Evolutionary conservation across 2,329 filamentous ascomycete genomes (phyloP), one percentile per base, ranked within the genome.

Genomic region (Pleoardoris graminearum): DNA sequence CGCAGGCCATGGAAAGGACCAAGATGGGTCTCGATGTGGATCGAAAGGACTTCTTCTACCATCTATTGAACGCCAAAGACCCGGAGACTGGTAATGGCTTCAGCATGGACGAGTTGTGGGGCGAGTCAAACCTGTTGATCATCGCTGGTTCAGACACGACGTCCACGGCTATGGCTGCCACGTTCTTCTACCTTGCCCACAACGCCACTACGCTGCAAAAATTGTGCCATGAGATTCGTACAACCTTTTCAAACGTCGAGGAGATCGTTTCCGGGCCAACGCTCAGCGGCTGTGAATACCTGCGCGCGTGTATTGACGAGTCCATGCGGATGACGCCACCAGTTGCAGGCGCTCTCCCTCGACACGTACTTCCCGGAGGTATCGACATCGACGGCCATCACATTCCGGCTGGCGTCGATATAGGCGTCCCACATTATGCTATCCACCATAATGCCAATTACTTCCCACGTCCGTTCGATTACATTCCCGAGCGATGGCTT

Each of bases 61-160:
- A 81, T 68, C 70, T 79, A 4, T 65, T 78, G 39, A 71, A 78
- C 50, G 75, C 78, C 46, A 75, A 76, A 61, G 74, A 82, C 60
- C 73, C 76, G 1, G 70, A 79, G 55, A 77, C 77, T 14, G 72
- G 76, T 53, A 62, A 74, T 27, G 70, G 76, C 45, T 74, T 78
- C 67, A 69, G 69, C 57, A 68, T 73, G 65, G 68, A 74, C 46
- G 79, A 81, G 59, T 59, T 81, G 19, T 79, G 76, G 72, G 76
- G 74, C 55, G 79, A 82, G 58, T 78, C 75, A 30, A 77, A 79
- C 48, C 67, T 78, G 2, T 60, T 81, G 21, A 80, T 81, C 53
- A 77, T 79, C 36, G 79, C 79, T 12, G 79, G 74, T 29, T 75
- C 71, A 1, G 77, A 79, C 50, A 78, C 76, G 4, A 76, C 75